These are phyloP conservation scores for Paramecium primaurelia DNA, from an alignment of 73 alveolate species.

Conservation along the genomic window DNA sequence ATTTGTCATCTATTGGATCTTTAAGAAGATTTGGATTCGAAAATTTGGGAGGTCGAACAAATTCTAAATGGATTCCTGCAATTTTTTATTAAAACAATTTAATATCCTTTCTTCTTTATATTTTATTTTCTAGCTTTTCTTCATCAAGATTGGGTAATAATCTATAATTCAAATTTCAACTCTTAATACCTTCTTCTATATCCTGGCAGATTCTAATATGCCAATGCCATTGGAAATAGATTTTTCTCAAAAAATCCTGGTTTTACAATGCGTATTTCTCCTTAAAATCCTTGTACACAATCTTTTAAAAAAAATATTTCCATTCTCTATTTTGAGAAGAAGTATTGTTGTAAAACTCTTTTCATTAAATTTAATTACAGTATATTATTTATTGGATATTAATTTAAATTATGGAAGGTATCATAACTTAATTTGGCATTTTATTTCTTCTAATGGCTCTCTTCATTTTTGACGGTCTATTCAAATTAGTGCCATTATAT, in stretches of 20 bases:
- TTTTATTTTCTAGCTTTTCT: not conserved
- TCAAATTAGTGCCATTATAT: not conserved
- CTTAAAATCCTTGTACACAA: slow-evolving; percentile 4
- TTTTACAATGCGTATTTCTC: not conserved
- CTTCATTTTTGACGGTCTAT: not conserved
- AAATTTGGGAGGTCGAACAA: slow-evolving; percentile 28
- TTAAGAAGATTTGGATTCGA: not conserved
- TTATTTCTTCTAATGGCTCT: not conserved
- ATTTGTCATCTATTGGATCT: slow-evolving; percentile 14
- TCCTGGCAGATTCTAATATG: slow-evolving; percentile 26
- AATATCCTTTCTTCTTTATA: not conserved
- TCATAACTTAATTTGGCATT: not conserved
- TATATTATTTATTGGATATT: not conserved
- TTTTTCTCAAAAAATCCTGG: not conserved
- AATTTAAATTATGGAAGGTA: not conserved
- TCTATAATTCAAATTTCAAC: not conserved
- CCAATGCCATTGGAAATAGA: not conserved
- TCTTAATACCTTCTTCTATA: slow-evolving; percentile 14
- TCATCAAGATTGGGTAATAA: slow-evolving; percentile 29
- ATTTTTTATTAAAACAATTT: slow-evolving; percentile 3
- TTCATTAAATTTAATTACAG: not conserved
- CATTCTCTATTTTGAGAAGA: slow-evolving; percentile 39
- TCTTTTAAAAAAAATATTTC: slow-evolving; percentile 35
- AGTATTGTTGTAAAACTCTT: not conserved
- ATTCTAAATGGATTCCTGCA: slow-evolving; percentile 2